Conservation (phyloP, 2,329 filamentous ascomycete genomes). For the Chaetomium globosum region DNA sequence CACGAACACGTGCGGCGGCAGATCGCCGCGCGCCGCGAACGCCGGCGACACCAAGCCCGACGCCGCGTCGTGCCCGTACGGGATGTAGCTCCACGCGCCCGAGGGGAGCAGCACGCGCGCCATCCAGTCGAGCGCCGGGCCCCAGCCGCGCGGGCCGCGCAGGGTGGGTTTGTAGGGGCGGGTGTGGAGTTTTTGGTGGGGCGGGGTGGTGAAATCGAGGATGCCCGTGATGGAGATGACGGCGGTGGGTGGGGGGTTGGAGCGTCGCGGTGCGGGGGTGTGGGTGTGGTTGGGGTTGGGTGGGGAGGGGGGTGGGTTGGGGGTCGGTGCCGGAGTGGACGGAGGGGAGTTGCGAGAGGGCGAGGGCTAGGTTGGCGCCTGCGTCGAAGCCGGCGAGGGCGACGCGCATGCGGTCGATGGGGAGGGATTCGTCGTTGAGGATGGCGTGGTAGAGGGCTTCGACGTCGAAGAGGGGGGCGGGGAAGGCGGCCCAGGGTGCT, state of each 20-base stretch:
- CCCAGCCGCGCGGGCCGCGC: slow-evolving; percentile 36
- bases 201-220: slow-evolving; percentile 45
- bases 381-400: slow-evolving; percentile 54
- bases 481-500: slow-evolving; percentile 50
- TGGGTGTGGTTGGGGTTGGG: slow-evolving; percentile 34
- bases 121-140: slow-evolving; percentile 38
- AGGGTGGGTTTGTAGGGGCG: slow-evolving; percentile 45
- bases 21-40: slow-evolving; percentile 39
- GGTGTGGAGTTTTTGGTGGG: slow-evolving; percentile 39
- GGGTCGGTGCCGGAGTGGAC: slow-evolving; percentile 37
- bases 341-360: slow-evolving; percentile 45
- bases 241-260: slow-evolving; percentile 48
- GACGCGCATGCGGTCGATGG: slow-evolving; percentile 49
- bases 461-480: slow-evolving; percentile 49
- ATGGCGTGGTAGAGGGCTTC: slow-evolving; percentile 48
- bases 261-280: slow-evolving; percentile 37
- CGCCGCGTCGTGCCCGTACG: slow-evolving; percentile 39
- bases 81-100: slow-evolving; percentile 48
- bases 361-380: slow-evolving; percentile 53
- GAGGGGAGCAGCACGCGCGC: slow-evolving; percentile 41
- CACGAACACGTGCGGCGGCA: slow-evolving; percentile 50
- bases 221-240: slow-evolving; percentile 29
- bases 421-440: slow-evolving; percentile 49
- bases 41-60: slow-evolving; percentile 49
- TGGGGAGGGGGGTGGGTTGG: neutral